These are phyloP conservation scores for Plasmodium cynomolgi DNA, from an alignment of 169 alveolate species.

Conservation along the genomic window DNA sequence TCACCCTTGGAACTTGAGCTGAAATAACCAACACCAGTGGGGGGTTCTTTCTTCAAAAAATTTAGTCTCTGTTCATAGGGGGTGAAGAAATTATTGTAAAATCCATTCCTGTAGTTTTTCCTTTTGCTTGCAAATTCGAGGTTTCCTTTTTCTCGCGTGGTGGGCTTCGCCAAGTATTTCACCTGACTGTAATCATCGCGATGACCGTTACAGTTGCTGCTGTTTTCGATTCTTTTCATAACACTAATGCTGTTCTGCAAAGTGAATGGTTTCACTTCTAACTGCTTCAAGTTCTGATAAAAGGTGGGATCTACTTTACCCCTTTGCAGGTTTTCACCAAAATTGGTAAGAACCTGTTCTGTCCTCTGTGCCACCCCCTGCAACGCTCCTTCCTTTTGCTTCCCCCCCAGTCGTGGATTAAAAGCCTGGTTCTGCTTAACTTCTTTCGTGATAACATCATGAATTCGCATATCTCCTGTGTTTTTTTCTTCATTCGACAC, in stretches of 20 bases:
- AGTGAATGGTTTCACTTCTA: background rate
- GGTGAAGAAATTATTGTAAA: background rate
- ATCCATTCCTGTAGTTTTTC: background rate
- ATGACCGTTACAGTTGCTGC: background rate
- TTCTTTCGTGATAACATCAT: background rate
- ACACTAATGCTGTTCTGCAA: background rate
- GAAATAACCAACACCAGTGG: background rate
- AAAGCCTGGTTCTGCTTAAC: background rate
- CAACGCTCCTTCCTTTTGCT: background rate
- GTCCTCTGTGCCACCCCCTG: background rate
- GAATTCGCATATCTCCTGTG: background rate
- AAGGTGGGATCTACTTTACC: background rate
- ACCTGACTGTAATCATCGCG: background rate
- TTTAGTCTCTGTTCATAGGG: background rate
- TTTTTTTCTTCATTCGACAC: background rate
- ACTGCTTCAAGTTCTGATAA: background rate
- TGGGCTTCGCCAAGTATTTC: background rate
- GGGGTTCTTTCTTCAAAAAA: background rate
- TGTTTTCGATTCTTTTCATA: background rate
- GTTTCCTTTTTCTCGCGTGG: background rate
- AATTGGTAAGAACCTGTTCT: background rate
- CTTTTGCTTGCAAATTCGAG: background rate
- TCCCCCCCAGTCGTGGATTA: background rate
- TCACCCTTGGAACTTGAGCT: background rate
- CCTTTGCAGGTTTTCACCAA: background rate